Conservation (phyloP, 2,329 filamentous ascomycete genomes). For the Bimuria novae-zelandiae region DNA sequence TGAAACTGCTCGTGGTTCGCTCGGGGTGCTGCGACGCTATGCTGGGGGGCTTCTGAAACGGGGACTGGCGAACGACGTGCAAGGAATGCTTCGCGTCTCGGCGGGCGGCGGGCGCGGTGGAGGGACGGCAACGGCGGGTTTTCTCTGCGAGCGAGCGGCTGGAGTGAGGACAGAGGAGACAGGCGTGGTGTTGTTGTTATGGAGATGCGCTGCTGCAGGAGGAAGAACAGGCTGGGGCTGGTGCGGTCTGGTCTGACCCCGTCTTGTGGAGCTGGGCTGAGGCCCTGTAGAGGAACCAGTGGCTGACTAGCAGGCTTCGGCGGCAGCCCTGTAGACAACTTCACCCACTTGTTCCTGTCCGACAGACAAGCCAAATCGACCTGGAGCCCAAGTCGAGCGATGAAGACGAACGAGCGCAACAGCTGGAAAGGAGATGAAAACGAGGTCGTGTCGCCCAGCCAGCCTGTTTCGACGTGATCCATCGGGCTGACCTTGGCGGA, state of each 20-base stretch:
- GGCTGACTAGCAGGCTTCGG: not conserved
- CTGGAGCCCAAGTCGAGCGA: not conserved
- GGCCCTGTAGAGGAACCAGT: not conserved
- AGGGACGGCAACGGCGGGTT: no score
- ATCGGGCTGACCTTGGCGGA: constrained; percentile 7
- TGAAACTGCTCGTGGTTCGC: constrained; percentile 2
- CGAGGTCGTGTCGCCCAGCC: not conserved
- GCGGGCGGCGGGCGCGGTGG: no score
- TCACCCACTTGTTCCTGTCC: constrained; percentile 5
- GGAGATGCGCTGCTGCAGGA: not conserved
- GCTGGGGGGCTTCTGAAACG: constrained; percentile 2
- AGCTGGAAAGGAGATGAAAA: not conserved
- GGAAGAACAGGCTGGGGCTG: constrained; percentile 1
- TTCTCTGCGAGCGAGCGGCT: not conserved
- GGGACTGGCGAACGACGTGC: not conserved
- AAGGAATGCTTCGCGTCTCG: no score
- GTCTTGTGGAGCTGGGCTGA: constrained; percentile 3
- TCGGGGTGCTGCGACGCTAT: no score
- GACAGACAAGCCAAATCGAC: not conserved
- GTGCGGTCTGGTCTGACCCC: constrained; percentile 3
- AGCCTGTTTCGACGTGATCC: not conserved
- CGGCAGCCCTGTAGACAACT: not conserved
- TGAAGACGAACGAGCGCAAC: not conserved
- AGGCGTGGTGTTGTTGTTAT: not conserved
- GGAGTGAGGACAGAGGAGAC: not conserved